phyloP scores from a whole-genome alignment of 345 rosid species.

The Eucalyptus victrix region DNA sequence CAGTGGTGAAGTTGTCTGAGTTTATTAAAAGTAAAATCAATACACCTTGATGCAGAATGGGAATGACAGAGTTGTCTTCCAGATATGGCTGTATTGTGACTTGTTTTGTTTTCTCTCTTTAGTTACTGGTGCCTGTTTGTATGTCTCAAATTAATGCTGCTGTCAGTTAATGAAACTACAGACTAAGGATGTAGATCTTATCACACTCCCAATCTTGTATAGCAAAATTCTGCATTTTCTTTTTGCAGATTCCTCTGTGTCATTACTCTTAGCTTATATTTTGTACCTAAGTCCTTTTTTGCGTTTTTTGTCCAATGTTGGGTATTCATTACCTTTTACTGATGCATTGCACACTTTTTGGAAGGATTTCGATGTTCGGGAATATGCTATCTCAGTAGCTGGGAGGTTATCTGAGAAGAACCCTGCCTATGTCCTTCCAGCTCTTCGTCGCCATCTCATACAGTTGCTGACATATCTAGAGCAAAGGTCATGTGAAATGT shows the following conservation, averaged over 20 bases:
- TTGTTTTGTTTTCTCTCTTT: background rate
- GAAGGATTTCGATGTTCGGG: constrained; percentile 93
- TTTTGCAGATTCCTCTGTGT: background rate
- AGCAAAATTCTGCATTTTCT: background rate
- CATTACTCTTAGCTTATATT: background rate
- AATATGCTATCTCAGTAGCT: constrained; percentile 87
- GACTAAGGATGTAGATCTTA: background rate
- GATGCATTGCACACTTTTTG: background rate
- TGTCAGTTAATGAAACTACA: background rate
- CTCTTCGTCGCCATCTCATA: constrained; percentile 98
- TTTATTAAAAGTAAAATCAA: background rate
- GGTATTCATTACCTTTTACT: constrained; percentile 3
- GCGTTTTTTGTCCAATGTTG: background rate
- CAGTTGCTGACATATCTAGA: constrained; percentile 91
- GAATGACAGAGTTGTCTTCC: background rate
- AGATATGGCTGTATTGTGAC: background rate
- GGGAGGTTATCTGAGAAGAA: constrained; percentile 96
- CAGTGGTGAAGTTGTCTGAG: background rate
- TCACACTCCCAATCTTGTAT: background rate
- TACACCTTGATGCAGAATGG: background rate
- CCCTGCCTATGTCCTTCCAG: constrained; percentile 99
- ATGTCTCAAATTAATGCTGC: background rate
- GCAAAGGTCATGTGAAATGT: constrained; percentile 50
- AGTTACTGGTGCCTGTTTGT: background rate
- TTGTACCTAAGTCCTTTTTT: background rate